phyloP scores from a whole-genome alignment of 2,329 filamentous ascomycete genomes.

The Pseudocercospora pini-densiflorae region DNA sequence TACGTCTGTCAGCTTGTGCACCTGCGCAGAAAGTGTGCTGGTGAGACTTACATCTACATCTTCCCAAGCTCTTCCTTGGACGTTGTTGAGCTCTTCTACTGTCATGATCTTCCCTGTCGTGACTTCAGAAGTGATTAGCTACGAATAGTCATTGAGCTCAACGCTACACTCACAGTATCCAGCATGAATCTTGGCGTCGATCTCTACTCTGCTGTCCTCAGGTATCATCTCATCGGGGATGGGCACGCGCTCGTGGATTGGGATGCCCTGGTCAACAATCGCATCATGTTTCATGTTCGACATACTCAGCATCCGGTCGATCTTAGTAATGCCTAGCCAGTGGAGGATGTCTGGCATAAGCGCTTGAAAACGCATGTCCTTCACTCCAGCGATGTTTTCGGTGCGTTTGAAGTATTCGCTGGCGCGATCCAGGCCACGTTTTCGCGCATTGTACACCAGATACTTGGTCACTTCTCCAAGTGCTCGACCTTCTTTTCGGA shows the following conservation, averaged over 20 bases:
- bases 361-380: slow-evolving; percentile 93
- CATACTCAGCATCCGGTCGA: slow-evolving; percentile 98
- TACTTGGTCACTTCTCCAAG: slow-evolving; percentile 94
- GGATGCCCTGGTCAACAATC: slow-evolving; percentile 64
- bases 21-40: neutral
- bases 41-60: slow-evolving; percentile 56
- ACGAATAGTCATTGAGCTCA: slow-evolving; percentile 1
- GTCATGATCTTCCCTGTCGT: slow-evolving; percentile 90
- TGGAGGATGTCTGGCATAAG: slow-evolving; percentile 93
- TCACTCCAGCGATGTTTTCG: slow-evolving; percentile 97
- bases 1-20: slow-evolving; percentile 24
- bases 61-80: slow-evolving; percentile 91
- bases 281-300: slow-evolving; percentile 96
- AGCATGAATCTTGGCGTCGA: slow-evolving; percentile 97
- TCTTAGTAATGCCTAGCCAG: slow-evolving; percentile 98
- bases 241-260: slow-evolving; percentile 61
- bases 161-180: slow-evolving; percentile 58
- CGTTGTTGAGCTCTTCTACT: slow-evolving; percentile 79
- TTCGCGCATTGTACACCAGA: slow-evolving; percentile 80
- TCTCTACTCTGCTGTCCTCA: slow-evolving; percentile 94
- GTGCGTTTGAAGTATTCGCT: slow-evolving; percentile 96
- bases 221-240: slow-evolving; percentile 95
- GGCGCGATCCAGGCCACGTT: slow-evolving; percentile 75
- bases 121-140: slow-evolving; percentile 50
- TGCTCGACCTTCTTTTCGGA: slow-evolving; percentile 94